Evolutionary conservation across 352 stramenopile species (phyloP), one percentile per base, ranked within the genome.

Genomic region (Globisporangium cystogenes): DNA sequence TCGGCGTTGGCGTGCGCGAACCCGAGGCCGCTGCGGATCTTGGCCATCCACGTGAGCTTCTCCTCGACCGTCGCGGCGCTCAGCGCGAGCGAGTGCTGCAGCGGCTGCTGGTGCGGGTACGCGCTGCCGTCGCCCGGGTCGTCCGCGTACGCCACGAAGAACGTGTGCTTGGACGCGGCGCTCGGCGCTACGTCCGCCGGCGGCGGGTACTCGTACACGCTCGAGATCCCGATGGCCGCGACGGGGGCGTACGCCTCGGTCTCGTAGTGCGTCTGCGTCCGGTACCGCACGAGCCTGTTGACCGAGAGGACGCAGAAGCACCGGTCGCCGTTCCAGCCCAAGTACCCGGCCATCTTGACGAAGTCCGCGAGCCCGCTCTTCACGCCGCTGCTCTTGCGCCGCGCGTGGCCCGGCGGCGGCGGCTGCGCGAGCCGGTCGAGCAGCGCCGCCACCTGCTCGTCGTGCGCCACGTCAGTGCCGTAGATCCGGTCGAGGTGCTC

Each of bases 401-500:
- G 53, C 23, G 24, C 31, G 2, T 36, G 42, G 27, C 40, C 40
- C 1, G 40, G n/a, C 20, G 49, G 37, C 36, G 23, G 42, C 27
- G 57, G 49, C 11, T 44, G 14, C 7, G 53, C 41, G 11, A 77
- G 37, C 21, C 52, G 52, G 7, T 60, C 39, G 3, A 88, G 54
- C 3, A 88, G 45, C 16, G 26, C 37, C 4, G 52, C 20, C 7
- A 90, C 56, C 2, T 62, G 59, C 4, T 20, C 18, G 26, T 88
- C 69, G 14, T 63, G 57, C 4, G 53, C 49, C 26, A 92, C 49
- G 4, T 35, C 42, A 0, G 82, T 86, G 10, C 70, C 68, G 50
- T 90, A 87, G 29, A 92, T 82, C 7, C 71, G 70, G 55, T 92
- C 79, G 12, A 92, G 55, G 35, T 89, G 79, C 15, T 74, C 65